Conservation (phyloP, 1,284 basidiomycete species). For the Boletellus sp. region DNA sequence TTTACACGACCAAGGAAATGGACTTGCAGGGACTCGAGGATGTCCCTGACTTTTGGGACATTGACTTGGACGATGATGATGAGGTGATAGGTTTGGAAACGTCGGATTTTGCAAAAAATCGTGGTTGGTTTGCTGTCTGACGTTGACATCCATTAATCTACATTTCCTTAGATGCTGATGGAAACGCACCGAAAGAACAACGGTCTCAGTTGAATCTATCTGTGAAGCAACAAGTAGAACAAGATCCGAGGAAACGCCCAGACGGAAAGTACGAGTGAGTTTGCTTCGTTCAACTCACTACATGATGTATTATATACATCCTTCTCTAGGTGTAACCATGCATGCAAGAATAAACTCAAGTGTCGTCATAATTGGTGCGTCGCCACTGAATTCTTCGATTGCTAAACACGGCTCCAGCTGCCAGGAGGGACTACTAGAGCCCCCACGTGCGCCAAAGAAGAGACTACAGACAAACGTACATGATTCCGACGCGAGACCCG, state of each 20-base stretch:
- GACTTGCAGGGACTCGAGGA: conserved; percentile 64
- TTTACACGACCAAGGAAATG: conserved; percentile 44
- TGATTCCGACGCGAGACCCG: conserved; percentile 17
- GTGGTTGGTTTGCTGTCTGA: conserved; percentile 4
- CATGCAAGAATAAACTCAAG: conserved; percentile 71
- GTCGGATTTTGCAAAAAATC: conserved; percentile 6
- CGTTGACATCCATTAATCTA: background rate
- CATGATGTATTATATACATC: background rate
- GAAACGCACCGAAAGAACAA: background rate
- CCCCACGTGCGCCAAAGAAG: conserved; percentile 43
- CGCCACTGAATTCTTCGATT: background rate
- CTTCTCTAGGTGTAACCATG: conserved; percentile 65
- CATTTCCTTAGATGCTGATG: conserved; percentile 1
- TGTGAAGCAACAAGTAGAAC: conserved; percentile 4
- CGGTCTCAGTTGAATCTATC: conserved; percentile 1
- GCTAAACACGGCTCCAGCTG: conserved; percentile 46
- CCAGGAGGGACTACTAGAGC: conserved; percentile 60
- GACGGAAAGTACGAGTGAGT: conserved; percentile 57
- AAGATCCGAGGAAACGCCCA: conserved; percentile 31
- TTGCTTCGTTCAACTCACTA: background rate
- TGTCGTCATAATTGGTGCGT: conserved; percentile 70
- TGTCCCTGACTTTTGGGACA: conserved; percentile 63
- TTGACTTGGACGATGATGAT: conserved; percentile 38
- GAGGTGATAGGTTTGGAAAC: conserved; percentile 7
- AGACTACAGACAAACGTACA: conserved; percentile 19